A percentile compares a stretch with the other conserved stretches of the same genome.
Evolutionary conservation across 2,329 filamentous ascomycete species (phyloP).

Genomic region (Ascochyta rabiei): DNA sequence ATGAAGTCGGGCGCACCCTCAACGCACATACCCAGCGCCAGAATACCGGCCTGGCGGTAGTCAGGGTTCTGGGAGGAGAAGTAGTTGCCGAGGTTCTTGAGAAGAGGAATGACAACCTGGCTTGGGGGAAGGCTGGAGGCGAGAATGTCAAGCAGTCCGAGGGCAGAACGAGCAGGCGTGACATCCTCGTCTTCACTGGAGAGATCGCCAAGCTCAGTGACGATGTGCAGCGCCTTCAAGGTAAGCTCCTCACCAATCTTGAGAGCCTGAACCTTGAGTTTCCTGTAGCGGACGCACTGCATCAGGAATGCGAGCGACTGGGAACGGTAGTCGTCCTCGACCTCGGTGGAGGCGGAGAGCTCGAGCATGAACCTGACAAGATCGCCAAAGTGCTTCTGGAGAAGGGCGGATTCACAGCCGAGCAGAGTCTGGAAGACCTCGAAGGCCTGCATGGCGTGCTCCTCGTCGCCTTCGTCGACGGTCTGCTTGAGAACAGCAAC

Average conservation of each 20-base stretch:
- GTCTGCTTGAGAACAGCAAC: slow-evolving; percentile 86
- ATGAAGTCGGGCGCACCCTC: slow-evolving; percentile 98
- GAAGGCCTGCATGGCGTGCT: slow-evolving; percentile 86
- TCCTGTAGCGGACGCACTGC: slow-evolving; percentile 88
- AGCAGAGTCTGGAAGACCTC: slow-evolving; percentile 97
- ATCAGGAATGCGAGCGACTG: slow-evolving; percentile 94
- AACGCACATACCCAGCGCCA: slow-evolving; percentile 90
- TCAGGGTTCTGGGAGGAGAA: slow-evolving; percentile 76
- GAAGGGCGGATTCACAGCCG: slow-evolving; percentile 82
- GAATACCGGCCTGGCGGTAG: slow-evolving; percentile 86
- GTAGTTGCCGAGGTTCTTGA: slow-evolving; percentile 84
- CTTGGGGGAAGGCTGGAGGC: slow-evolving; percentile 87
- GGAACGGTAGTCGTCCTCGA: slow-evolving; percentile 83
- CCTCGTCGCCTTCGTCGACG: slow-evolving; percentile 80
- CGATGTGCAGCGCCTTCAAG: slow-evolving; percentile 83
- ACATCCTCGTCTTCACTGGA: slow-evolving; percentile 78
- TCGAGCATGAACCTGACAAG: slow-evolving; percentile 94
- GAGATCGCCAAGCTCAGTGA: slow-evolving; percentile 83
- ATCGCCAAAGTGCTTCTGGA: slow-evolving; percentile 86
- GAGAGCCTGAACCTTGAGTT: slow-evolving; percentile 93
- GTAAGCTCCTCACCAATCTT: slow-evolving; percentile 87
- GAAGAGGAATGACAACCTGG: slow-evolving; percentile 90
- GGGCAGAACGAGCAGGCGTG: slow-evolving; percentile 82
- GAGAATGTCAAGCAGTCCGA: slow-evolving; percentile 87
- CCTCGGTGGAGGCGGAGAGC: slow-evolving; percentile 74